Evolutionary conservation across 805 yeast genomes (phyloP), one percentile per base, ranked within the genome.

Genomic region (Candida xiaguanensis): DNA sequence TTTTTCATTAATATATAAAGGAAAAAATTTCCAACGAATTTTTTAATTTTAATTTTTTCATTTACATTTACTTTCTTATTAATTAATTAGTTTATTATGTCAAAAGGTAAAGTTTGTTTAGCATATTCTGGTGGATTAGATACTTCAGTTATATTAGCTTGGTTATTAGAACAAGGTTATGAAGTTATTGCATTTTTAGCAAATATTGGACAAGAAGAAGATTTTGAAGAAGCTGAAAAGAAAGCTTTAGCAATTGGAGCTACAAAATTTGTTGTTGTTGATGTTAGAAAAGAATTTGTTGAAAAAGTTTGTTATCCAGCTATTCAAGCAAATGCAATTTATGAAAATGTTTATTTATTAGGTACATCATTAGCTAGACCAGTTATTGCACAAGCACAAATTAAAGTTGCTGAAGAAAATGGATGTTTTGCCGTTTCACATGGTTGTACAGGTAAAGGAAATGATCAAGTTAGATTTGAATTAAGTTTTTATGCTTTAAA

Each of bases 361-460:
- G 99, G 99, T 58, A 93, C 99, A 42, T 89, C 99, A 11, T 75
- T 93, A 59, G 99, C 99, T 38, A 85, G 99, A 75, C 99, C 99
- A 26, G 96, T 91, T 42, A 93, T 93, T 66, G 96, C 99, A 41
- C 82, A 90, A 71, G 99, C 99, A 37, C 99, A 93, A 73, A 93
- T 93, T 63, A 77, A 85, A 58, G 97, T 88, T 49, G 99, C 99
- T 47, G 95, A 89, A 72, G 78, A 85, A 57, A 95, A 93, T 67
- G 97, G 97, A 49, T 93, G 99, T 77, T 89, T 91, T 56, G 98
- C 98, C 39, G 99, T 93, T 36, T 81, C 96, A 35, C 99, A 93
- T 67, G 99, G 99, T 49, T 93, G 99, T 74, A 93, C 99, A 52
- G 99, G 99, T 73, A 93, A 93, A 75, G 99, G 99, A 72, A 93